Base-by-base conservation (phyloP, 2,329 filamentous ascomycete species). In the Colletotrichum cuscutae region DNA sequence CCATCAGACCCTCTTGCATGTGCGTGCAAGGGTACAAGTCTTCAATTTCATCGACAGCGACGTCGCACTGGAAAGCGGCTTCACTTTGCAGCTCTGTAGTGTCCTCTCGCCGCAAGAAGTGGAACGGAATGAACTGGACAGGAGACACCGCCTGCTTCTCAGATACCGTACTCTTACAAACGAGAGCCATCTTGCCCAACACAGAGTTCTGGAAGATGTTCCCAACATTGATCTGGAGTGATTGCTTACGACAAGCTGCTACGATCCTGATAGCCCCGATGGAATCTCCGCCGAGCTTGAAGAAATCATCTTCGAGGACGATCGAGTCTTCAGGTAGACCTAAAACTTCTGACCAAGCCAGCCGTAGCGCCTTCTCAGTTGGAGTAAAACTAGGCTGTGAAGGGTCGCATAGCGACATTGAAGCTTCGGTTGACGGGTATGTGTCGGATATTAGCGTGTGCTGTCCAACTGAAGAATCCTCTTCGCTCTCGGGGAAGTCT, bases 221-320 rank as follows among this genome's bases (percentile, higher is more conserved):
- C 15, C 42, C 58, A 5, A 72, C 70, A 7, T 69, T 70, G 19
- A 72, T 64, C 32, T 63, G 58, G 12, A 72, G n/a, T 0, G 5
- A 28, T 3, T 60, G 65, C 15, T 37, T 37, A 12, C 65, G 65
- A 28, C 70, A 72, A 1, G 58, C 70, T 11, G 70, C 65, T 7
- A 78, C 78, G 0, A 77, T 68, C 49, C 72, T 77, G 70, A 80
- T 80, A 13, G 78, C 77, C 0, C 63, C 68, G n/a, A 79, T 71
- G 0, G 79, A 80, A 58, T 79, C 76, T 3, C 78, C 75, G 0
- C 76, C 77, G 0, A 78, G 68, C 2, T 66, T 63, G 12, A 80
- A 76, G 60, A 80, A 80, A 56, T 75, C 75, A 61, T 77, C 75
- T n/a, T 74, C 72, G 5, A 79, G 67, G 4, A 81, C 79, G 19